Evolutionary conservation across 179 eudicot genomes (phyloP), one percentile per base, ranked within the genome.

Genomic region (Beta corolliflora): DNA sequence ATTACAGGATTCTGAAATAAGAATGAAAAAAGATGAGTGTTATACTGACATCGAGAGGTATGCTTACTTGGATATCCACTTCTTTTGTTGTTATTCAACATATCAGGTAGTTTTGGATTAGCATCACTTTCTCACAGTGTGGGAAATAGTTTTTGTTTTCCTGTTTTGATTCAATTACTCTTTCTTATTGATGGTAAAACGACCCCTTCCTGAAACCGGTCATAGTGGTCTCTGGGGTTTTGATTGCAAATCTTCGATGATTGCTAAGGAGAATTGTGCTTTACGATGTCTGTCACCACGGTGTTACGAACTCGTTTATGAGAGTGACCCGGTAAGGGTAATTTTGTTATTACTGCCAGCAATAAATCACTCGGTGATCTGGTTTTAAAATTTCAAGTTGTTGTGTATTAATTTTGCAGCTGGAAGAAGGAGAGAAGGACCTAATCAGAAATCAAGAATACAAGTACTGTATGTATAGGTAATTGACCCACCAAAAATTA

Each of bases 401-500:
- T 31, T 12, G 29, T 73, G 63, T 36, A 7, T 77, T 18, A 9
- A 3, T 19, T 75, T 85, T 80, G 81, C 83, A 93, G 97, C 83
- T 93, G 86, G 97, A 93, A 85, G 97, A 92, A 89, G 96, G 97
- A 58, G 97, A 93, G 84, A 93, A 88, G 86, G 95, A 93, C 76
- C 80, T 82, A 73, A 53, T 83, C 54, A 92, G 94, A 85, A 86
- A 91, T 80, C 92, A 91, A 69, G 96, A 93, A 82, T 93, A 89
- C 87, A 93, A 93, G 87, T 93, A 89, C 79, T 93, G 88, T 77
- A 71, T 85, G 76, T 82, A 85, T 69, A 88, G 71, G 90, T 86
- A 78, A 84, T 18, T 81, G 65, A 45, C n/a, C 60, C 23, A 14
- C 16, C 23, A 41, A n/a, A 23, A 9, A 23, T 36, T 71, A 16